Evolutionary conservation across 2,329 filamentous ascomycete genomes (phyloP).

Genomic region (Metarhizium anisopliae): DNA sequence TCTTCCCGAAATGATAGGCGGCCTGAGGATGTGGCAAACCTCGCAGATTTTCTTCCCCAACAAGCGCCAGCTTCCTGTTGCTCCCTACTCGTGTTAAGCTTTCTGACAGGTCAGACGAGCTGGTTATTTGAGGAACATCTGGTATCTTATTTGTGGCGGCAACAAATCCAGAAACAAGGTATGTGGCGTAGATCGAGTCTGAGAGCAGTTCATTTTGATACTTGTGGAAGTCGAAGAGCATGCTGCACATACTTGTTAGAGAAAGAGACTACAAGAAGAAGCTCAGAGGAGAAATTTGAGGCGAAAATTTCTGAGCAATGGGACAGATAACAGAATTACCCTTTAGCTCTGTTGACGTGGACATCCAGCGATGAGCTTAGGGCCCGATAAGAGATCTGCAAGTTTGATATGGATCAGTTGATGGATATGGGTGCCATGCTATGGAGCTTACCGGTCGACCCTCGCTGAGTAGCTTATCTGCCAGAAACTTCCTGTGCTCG

Average conservation of each 20-base stretch:
- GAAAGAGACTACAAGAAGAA: slow-evolving; percentile 4
- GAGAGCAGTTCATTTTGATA: slow-evolving; percentile 75
- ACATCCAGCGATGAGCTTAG: slow-evolving; percentile 76
- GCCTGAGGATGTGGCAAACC: slow-evolving; percentile 31
- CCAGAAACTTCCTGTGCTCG: slow-evolving; percentile 64
- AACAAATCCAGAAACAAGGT: slow-evolving; percentile 63
- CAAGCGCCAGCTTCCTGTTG: slow-evolving; percentile 49
- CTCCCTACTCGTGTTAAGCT: background rate
- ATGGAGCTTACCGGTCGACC: slow-evolving; percentile 53
- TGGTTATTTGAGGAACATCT: slow-evolving; percentile 54
- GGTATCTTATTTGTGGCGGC: background rate
- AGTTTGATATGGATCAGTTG: background rate
- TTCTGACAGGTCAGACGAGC: slow-evolving; percentile 32
- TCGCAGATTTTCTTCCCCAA: slow-evolving; percentile 63
- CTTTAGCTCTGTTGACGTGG: slow-evolving; percentile 81
- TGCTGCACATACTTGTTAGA: slow-evolving; percentile 40
- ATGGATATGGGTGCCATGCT: background rate
- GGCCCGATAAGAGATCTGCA: slow-evolving; percentile 75
- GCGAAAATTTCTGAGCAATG: slow-evolving; percentile 13
- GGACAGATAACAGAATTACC: slow-evolving; percentile 39
- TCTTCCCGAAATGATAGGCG: background rate
- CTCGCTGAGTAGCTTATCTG: slow-evolving; percentile 67
- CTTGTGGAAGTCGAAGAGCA: slow-evolving; percentile 82
- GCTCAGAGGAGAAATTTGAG: background rate
- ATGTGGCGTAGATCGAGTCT: slow-evolving; percentile 80